Base-by-base conservation (phyloP, 2,329 filamentous ascomycete genomes). In the Sclerotiophoma versabilis region DNA sequence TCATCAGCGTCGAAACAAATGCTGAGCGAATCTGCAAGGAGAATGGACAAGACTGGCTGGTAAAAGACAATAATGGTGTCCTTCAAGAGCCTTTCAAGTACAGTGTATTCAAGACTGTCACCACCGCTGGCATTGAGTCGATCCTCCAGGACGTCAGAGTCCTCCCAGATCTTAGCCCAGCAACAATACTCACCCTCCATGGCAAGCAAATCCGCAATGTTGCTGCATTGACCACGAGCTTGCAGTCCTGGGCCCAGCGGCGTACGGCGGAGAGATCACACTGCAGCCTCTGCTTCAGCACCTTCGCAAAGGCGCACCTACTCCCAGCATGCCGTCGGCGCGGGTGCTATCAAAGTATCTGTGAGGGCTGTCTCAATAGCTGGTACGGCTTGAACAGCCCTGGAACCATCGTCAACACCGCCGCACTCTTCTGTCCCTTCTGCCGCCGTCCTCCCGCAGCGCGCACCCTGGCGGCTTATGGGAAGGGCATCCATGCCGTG, bases 371-470 rank as follows among this genome's bases (percentile, higher is more conserved):
- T 52, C 59, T 74, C 9, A 54, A 63, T 15, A 64, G 58, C 2
- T 83, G 81, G 81, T 82, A 83, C 52, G 78, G 79, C 0, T 64
- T 79, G 52, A 83, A 83, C 59, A 43, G 36, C 0, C 65, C 72
- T 0, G 80, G 80, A 1, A 62, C 63, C 1, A 70, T 82, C 11
- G 75, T 83, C 62, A 82, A 83, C 54, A 62, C 78, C 0, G 78
- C 80, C 0, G 79, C 81, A 0, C 75, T 84, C 4, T 71, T 64
- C 2, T 83, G 81, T 53, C 80, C 81, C 1, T 83, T 83, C 67
- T 84, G 81, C 54, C 74, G 81, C 20, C 75, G 80, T 0, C 69
- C 63, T 36, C 80, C 80, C 0, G 70, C 74, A 1, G 62, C 76
- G 4, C 70, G 70, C 46, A 76, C 72, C 1, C 59, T 81, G 2